A percentile compares a stretch with the other conserved stretches of the same genome.
Conservation (phyloP, 768 basidiomycete genomes). For the Trametes coccinea region DNA sequence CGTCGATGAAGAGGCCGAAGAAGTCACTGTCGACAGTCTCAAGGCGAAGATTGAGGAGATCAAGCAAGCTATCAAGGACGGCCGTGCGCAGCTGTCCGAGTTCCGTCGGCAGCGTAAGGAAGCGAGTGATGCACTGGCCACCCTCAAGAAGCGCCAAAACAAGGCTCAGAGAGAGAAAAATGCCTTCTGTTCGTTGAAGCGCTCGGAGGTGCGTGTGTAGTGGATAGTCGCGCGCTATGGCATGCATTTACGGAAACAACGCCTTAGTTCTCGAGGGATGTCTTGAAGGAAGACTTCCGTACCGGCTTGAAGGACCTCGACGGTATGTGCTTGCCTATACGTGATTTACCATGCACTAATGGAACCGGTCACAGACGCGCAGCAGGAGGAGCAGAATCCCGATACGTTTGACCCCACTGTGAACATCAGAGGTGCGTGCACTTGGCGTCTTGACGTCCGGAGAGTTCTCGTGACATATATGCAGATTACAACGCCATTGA, state of each 20-base stretch:
- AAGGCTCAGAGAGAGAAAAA: slow-evolving; percentile 51
- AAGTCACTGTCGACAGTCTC: slow-evolving; percentile 47
- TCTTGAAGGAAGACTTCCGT: slow-evolving; percentile 39
- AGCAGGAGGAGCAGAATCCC: slow-evolving; percentile 57
- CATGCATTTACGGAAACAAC: background rate
- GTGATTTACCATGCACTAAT: background rate
- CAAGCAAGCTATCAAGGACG: slow-evolving; percentile 42
- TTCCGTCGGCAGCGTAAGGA: slow-evolving; percentile 45
- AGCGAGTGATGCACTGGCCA: slow-evolving; percentile 37
- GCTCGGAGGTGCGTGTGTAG: slow-evolving; percentile 46
- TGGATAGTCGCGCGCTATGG: too few relatives aligned
- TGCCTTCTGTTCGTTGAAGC: slow-evolving; percentile 57
- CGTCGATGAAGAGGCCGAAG: slow-evolving; percentile 38
- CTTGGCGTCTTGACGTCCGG: background rate
- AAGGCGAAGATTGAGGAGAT: slow-evolving; percentile 46
- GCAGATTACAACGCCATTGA: slow-evolving; percentile 62
- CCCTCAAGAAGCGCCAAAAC: slow-evolving; percentile 41
- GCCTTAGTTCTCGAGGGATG: background rate
- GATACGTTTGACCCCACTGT: slow-evolving; percentile 53
- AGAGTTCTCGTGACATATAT: background rate
- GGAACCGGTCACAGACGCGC: slow-evolving; percentile 42
- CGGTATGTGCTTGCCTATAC: slow-evolving; percentile 36
- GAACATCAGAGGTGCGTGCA: slow-evolving; percentile 47
- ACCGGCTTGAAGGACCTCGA: slow-evolving; percentile 59
- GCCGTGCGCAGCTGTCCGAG: slow-evolving; percentile 39